These are phyloP conservation scores for Aureobasidium sp. DNA, from an alignment of 2,329 filamentous ascomycete genomes.

Conservation along the genomic window DNA sequence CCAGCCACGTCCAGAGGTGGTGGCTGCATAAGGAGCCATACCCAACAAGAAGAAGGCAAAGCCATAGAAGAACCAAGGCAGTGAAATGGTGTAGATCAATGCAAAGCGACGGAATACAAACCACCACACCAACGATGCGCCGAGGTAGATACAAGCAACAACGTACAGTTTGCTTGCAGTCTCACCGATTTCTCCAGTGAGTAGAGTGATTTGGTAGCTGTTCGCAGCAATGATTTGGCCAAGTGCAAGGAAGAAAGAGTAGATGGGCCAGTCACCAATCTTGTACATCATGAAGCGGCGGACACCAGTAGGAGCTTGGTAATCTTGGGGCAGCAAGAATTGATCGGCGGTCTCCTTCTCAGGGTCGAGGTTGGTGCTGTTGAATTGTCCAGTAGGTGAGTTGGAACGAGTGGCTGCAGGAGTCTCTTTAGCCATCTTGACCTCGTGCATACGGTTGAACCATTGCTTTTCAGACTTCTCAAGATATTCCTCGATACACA, in stretches of 20 bases:
- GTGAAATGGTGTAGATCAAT: slow-evolving; percentile 50
- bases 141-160: slow-evolving; percentile 53
- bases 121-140: slow-evolving; percentile 57
- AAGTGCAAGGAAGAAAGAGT: slow-evolving; percentile 54
- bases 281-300: slow-evolving; percentile 50
- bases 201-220: slow-evolving; percentile 61
- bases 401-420: slow-evolving; percentile 25
- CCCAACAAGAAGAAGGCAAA: slow-evolving; percentile 58
- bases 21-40: slow-evolving; percentile 48
- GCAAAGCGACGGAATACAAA: slow-evolving; percentile 51
- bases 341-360: slow-evolving; percentile 40
- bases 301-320: slow-evolving; percentile 50
- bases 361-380: slow-evolving; percentile 33
- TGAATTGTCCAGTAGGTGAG: slow-evolving; percentile 35
- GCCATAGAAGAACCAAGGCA: slow-evolving; percentile 58
- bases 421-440: slow-evolving; percentile 47
- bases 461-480: slow-evolving; percentile 60
- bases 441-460: slow-evolving; percentile 53
- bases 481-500: slow-evolving; percentile 60
- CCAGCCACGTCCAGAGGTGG: slow-evolving; percentile 39
- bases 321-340: slow-evolving; percentile 50
- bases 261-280: slow-evolving; percentile 58
- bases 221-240: slow-evolving; percentile 59
- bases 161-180: slow-evolving; percentile 53
- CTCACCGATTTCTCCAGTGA: slow-evolving; percentile 56